Conservation (phyloP, 257 asterid species). For the Petunia axillaris region DNA sequence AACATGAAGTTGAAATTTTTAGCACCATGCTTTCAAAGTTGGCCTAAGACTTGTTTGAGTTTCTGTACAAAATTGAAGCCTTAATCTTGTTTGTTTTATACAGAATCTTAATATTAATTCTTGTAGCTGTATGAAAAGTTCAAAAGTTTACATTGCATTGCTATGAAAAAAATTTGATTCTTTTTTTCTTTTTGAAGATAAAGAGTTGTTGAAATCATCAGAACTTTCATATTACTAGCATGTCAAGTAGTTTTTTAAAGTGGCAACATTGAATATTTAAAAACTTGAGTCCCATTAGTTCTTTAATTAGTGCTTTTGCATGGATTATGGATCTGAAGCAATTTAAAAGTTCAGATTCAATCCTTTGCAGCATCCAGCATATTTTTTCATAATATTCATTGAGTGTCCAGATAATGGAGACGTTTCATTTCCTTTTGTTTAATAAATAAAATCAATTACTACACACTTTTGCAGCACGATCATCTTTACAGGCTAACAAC, state of each 20-base stretch:
- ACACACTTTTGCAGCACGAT: neutral
- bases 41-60: conserved; percentile 26
- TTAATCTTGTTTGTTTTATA: no score
- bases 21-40: conserved; percentile 54
- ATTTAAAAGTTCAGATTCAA: no score
- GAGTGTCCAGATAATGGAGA: neutral
- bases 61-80: neutral
- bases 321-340: neutral
- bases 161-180: neutral
- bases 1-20: conserved; percentile 52
- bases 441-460: neutral
- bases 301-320: no score
- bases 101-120: neutral
- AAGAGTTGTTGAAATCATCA: no score
- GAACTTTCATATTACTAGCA: no score
- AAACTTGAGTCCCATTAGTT: neutral
- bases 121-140: neutral
- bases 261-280: neutral
- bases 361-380: no score
- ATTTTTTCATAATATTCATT: neutral
- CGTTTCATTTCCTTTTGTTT: neutral
- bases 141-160: neutral
- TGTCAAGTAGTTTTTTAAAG: neutral
- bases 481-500: no score
- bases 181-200: no score